Evolutionary conservation across 768 basidiomycete genomes (phyloP), one percentile per base, ranked within the genome.

Genomic region (Termitomyces sp.): DNA sequence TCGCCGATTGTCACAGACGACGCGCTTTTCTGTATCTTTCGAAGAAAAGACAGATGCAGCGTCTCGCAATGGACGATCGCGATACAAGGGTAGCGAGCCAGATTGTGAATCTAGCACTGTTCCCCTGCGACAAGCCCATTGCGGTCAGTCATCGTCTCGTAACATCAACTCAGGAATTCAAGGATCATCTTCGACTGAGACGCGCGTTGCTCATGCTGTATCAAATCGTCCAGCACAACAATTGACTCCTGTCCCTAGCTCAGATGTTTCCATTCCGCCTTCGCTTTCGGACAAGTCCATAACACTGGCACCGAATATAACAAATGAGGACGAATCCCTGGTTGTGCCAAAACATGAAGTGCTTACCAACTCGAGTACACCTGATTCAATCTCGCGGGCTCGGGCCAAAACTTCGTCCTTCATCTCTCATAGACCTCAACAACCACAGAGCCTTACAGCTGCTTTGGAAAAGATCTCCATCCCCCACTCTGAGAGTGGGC

Each of bases 401-500:
- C 74, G 79, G 60, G 69, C 79, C 24, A 86, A 83, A 65, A 79
- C 81, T 46, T 79, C 82, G 18, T 76, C 84, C 14, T 79, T 81
- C 64, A 70, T 84, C 31, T 74, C 84, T 16, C 74, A 80, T 68
- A 78, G 77, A 53, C 72, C 84, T 18, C 80, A 81, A 46, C 78
- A 74, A 53, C 85, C 86, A 0, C 88, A 90, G 71, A 89, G 87
- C 60, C 74, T 92, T 46, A 82, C 79, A 62, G 88, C 88, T 56
- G 88, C 87, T 16, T 72, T 87, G 34, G 86, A 91, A 69, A 80
- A 85, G 71, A 71, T 91, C 43, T 73, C 76, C 4, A 72, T 66
- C 27, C 72, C 79, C 2, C 73, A 71, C 36, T 79, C 79, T 20
- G 77, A 80, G 39, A 74, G 67, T 59, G 72, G 69, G 4, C 72